Evolutionary conservation across 805 yeast species (phyloP), one percentile per base, ranked within the genome.

Genomic region (Saturnispora saitoi): DNA sequence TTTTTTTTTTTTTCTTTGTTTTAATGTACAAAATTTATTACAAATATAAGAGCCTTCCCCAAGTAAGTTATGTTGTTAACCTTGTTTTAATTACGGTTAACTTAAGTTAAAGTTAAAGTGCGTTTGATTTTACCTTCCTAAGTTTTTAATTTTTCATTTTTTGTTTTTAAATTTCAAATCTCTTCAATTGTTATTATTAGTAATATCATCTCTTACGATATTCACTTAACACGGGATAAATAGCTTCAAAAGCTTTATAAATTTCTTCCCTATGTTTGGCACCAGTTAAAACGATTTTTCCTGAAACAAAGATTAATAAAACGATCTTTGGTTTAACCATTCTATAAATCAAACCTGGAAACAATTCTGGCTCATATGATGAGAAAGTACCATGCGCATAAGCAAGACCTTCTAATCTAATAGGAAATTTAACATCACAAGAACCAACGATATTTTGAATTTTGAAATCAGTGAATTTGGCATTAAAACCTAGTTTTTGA

Each of bases 291-390:
- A 93, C 99, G 69, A 93, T 93, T 68, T 93, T 93, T 31, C 99
- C 99, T 28, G 95, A 86, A 44, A 93, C 99, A 67, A 93, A 93
- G 58, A 93, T 90, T 69, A 93, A 77, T 61, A 93, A 72, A 47
- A 93, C 99, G 70, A 93, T 93, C 68, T 93, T 93, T 15, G 99
- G 99, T 67, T 91, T 91, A 58, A 93, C 99, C 99, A 93, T 93
- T 77, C 99, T 88, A 75, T 93, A 93, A 70, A 93, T 93, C 59
- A 93, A 77, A 62, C 99, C 99, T 3, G 99, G 99, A 69, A 93
- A 93, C 64, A 93, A 73, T 68, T 93, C 99, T 3, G 99, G 99
- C 69, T 93, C 99, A 64, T 93, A 93, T 15, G 96, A 87, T 55
- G 95, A 85, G 91, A 93, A 93, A 71, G 96, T 88, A 51, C 99